Conservation (phyloP, 371 early-diverging fungal genomes). For the Lichtheimia ramosa region DNA sequence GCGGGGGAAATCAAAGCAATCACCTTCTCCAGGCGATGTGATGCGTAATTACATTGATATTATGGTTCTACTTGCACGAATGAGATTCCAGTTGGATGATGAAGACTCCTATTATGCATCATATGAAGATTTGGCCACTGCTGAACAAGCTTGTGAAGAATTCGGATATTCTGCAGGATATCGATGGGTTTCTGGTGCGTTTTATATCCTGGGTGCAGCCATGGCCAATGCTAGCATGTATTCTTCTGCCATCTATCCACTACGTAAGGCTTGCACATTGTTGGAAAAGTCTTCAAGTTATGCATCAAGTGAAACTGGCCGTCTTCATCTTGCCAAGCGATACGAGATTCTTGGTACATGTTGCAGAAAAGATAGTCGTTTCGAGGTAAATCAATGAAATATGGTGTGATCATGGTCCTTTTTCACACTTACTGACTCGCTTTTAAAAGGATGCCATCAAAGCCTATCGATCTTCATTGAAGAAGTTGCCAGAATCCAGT, state of each 20-base stretch:
- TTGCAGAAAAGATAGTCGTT: slow-evolving; percentile 28
- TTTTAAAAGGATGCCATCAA: slow-evolving; percentile 17
- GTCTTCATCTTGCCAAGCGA: slow-evolving; percentile 41
- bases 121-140: slow-evolving; percentile 28
- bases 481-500: slow-evolving; percentile 24
- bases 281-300: slow-evolving; percentile 30
- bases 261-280: slow-evolving; percentile 36
- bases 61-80: slow-evolving; percentile 30
- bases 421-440: background rate
- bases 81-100: slow-evolving; percentile 25
- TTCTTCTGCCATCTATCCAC: slow-evolving; percentile 26
- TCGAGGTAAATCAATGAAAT: slow-evolving; percentile 17
- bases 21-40: slow-evolving; percentile 3
- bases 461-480: slow-evolving; percentile 31
- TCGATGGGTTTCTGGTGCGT: slow-evolving; percentile 36
- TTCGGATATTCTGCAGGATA: slow-evolving; percentile 26
- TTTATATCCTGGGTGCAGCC: slow-evolving; percentile 34
- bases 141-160: slow-evolving; percentile 28
- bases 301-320: slow-evolving; percentile 21
- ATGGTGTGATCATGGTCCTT: background rate
- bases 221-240: slow-evolving; percentile 25
- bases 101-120: slow-evolving; percentile 25
- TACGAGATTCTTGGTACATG: slow-evolving; percentile 40
- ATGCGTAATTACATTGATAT: slow-evolving; percentile 32
- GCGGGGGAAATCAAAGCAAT: slow-evolving; percentile 4